Percentiles rank a stretch among this genome's conserved stretches.
Conservation (phyloP, 2,329 filamentous ascomycete species). For the Gnomoniopsis sp. region DNA sequence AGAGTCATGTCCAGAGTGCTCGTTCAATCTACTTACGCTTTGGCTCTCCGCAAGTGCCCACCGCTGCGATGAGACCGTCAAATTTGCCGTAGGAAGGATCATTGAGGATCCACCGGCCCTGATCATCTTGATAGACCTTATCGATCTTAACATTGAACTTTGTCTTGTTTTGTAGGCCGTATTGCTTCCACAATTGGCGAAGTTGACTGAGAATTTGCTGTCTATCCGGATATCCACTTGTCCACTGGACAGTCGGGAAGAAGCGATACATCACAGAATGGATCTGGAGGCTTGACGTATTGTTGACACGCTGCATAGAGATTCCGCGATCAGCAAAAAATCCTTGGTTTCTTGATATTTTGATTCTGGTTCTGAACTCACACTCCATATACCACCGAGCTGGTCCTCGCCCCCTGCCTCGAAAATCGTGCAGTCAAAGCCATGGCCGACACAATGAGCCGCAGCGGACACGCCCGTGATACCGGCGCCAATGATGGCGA, state of each 20-base stretch:
- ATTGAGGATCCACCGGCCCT: constrained; percentile 76
- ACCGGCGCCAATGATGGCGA: constrained; percentile 68
- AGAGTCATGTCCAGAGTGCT: not conserved
- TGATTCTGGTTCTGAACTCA: constrained; percentile 34
- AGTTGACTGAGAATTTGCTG: constrained; percentile 74
- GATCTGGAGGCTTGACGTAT: constrained; percentile 78
- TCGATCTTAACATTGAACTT: constrained; percentile 68
- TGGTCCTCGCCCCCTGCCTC: constrained; percentile 65
- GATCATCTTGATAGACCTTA: constrained; percentile 64
- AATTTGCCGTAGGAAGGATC: constrained; percentile 67
- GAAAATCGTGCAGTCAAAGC: constrained; percentile 78
- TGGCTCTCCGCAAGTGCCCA: constrained; percentile 77
- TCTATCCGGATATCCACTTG: constrained; percentile 72
- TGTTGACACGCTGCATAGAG: constrained; percentile 64
- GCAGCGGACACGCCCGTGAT: constrained; percentile 76
- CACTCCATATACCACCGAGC: constrained; percentile 78
- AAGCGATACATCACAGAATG: constrained; percentile 87
- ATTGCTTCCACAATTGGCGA: constrained; percentile 68
- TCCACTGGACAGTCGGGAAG: constrained; percentile 74
- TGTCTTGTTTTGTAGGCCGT: constrained; percentile 68
- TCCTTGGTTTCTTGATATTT: not conserved
- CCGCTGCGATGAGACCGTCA: constrained; percentile 73
- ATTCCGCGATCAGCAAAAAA: not conserved
- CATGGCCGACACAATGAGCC: constrained; percentile 79
- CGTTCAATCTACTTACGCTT: constrained; percentile 10